Evolutionary conservation across 163 green algal species (phyloP).

Genomic region (Chlorella variabilis): DNA sequence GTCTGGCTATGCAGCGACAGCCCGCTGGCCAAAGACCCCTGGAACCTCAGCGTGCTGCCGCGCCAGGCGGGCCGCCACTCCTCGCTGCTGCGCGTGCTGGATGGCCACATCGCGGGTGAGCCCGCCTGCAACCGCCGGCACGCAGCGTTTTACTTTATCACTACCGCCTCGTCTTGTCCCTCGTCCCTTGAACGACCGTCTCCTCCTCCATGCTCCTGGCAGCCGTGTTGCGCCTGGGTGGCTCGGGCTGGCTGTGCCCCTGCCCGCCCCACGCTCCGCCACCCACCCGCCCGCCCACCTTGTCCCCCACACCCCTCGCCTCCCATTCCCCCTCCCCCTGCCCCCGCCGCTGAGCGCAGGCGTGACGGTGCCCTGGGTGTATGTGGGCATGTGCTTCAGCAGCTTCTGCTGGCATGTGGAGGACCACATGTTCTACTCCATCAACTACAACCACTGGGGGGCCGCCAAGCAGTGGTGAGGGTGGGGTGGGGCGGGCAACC

Average conservation of each 20-base stretch:
- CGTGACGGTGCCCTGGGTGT: constrained; percentile 68
- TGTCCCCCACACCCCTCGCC: too few species aligned
- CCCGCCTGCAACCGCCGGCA: too few species aligned
- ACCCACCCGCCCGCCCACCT: too few species aligned
- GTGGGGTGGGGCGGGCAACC: too few species aligned
- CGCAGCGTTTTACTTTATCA: too few species aligned
- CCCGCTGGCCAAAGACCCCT: constrained; percentile 43
- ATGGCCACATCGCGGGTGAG: constrained; percentile 55
- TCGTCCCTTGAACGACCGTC: too few species aligned
- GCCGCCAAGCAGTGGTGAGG: constrained; percentile 83
- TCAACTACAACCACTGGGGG: constrained; percentile 88
- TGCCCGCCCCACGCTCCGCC: neutral
- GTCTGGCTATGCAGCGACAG: neutral
- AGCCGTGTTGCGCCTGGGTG: too few species aligned
- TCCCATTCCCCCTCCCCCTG: too few species aligned
- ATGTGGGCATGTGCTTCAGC: constrained; percentile 78
- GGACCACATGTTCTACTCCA: constrained; percentile 80
- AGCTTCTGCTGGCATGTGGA: constrained; percentile 81
- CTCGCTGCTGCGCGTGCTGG: constrained; percentile 64
- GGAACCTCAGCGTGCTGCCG: constrained; percentile 71
- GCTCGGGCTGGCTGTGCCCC: too few species aligned
- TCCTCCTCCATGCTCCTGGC: too few species aligned
- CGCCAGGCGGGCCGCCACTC: constrained; percentile 43
- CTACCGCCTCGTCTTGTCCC: too few species aligned
- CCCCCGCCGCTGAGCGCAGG: too few species aligned